phyloP scores from a whole-genome alignment of 2,329 filamentous ascomycete genomes.

The Exophiala phaeomuriformis region DNA sequence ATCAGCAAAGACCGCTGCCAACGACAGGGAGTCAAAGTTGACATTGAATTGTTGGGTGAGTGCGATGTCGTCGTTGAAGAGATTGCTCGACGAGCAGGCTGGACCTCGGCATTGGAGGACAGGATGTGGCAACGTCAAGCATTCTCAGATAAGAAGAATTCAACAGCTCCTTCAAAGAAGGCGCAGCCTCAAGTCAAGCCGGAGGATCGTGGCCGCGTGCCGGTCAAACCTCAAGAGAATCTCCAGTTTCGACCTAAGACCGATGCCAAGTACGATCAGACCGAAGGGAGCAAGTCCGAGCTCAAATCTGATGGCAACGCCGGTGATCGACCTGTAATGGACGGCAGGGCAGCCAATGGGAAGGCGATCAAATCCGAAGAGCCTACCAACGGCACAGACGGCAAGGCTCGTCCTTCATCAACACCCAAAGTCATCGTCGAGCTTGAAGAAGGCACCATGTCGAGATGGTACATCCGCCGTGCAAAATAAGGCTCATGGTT shows the following conservation, averaged over 20 bases:
- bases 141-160: background rate
- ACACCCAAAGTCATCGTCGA: constrained; percentile 15
- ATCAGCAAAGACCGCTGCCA: constrained; percentile 42
- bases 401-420: background rate
- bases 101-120: constrained; percentile 41
- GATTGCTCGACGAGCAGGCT: constrained; percentile 71
- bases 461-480: constrained; percentile 18
- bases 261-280: background rate
- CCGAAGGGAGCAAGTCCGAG: background rate
- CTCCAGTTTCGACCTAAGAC: constrained; percentile 8
- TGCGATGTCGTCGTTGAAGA: constrained; percentile 87
- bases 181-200: background rate
- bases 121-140: constrained; percentile 12
- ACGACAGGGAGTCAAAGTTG: constrained; percentile 75
- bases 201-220: background rate
- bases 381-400: background rate
- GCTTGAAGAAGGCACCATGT: constrained; percentile 17
- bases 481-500: constrained; percentile 3
- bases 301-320: constrained; percentile 1
- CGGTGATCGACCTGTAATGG: background rate
- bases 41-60: constrained; percentile 91
- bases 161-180: background rate
- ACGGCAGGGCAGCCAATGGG: background rate
- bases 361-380: background rate
- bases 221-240: constrained; percentile 3